Base-by-base conservation (phyloP, 2,329 filamentous ascomycete genomes). In the Arthrinium puccinioides region DNA sequence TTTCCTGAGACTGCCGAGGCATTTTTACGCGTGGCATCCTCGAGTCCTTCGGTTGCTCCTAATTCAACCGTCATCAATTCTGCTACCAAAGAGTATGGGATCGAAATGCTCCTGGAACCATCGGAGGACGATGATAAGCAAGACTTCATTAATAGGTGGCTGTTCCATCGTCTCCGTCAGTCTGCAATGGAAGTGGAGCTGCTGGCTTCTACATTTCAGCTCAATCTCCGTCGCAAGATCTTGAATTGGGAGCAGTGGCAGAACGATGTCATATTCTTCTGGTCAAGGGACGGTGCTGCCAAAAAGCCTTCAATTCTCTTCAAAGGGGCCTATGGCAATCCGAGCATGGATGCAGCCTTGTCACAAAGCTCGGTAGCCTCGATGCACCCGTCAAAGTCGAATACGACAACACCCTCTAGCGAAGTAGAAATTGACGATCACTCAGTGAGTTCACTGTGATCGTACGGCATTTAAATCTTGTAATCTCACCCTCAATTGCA, bases 141-240 rank as follows among this genome's bases (percentile, higher is more conserved):
- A 2, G 64, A 72, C 34, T 71, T 62, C 39, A 63, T 76, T 46
- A 68, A 67, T 44, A 60, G 68, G 27, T 76, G 73, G 72, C 53
- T 76, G 3, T 58, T 76, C 10, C 67, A 75, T 32, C 64, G 66
- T 28, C 57, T 76, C 27, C 63, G 69, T 24, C 55, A 59, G 11
- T 70, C 66, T 3, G 57, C 67, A 0, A 48, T 73, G 38, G 64
- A 70, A 41, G 67, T 57, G 2, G 54, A 64, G 38, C 48, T 67
- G 3, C 56, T 75, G 7, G 63, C 66, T 41, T 48, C 55, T 9
- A 54, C 58, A 6, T 66, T 63, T 35, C 47, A 54, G 10, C 38
- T 43, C 5, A 33, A 3, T 10, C 31, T 33, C 20, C 42, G 27
- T 6, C 45, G 63, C 13, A 49, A 49, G 14, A 55, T 66, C 13